Evolutionary conservation across 768 basidiomycete species (phyloP), one percentile per base, ranked within the genome.

Genomic region (Saitozyma sp.): DNA sequence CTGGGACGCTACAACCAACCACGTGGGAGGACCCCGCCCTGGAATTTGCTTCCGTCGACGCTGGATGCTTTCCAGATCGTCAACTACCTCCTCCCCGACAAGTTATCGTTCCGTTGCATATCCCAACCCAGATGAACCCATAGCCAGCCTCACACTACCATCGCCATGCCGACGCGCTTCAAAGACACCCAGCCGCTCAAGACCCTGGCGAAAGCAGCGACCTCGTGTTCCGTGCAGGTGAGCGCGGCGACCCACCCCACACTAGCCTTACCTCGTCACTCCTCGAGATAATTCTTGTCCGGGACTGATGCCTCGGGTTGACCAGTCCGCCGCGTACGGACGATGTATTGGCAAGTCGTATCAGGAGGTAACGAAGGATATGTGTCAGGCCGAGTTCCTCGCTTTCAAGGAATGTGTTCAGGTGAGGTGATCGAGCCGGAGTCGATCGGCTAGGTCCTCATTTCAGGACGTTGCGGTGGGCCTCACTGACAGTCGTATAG

Each of bases 281-380:
- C 17, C 9, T 59, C 51, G 50, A 43, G 41, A n/a, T 16, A 10
- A 55, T 56, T 42, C 9, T 16, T 19, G 11, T 16, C 38, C 41
- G 6, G 50, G 50, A 41, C 10, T 60, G 19, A 11, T 14, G 38
- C 29, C 40, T 29, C 59, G 57, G 20, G 59, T 50, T 3, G 8
- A 51, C 20, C 85, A 92, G 74, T 92, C 93, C 37, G 78, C 85
- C 4, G 82, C 80, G 6, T 99, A 99, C 76, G 95, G 92, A 20
- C 88, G 88, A 82, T 99, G 95, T 80, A 87, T 98, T 51, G 82
- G 89, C 38, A 84, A 86, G 1, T 85, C 85, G 5, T 95, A 96
- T 78, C 86, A 86, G 38, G 95, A 98, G 64, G 88, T 92, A 6
- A 85, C 82, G 63, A 89, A 89, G 77, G 90, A 91, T 69, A 85